Percentiles rank a stretch among this genome's conserved stretches.
These are phyloP conservation scores for Pinus taeda DNA, from an alignment of 75 land plant species.

Conservation along the genomic window DNA sequence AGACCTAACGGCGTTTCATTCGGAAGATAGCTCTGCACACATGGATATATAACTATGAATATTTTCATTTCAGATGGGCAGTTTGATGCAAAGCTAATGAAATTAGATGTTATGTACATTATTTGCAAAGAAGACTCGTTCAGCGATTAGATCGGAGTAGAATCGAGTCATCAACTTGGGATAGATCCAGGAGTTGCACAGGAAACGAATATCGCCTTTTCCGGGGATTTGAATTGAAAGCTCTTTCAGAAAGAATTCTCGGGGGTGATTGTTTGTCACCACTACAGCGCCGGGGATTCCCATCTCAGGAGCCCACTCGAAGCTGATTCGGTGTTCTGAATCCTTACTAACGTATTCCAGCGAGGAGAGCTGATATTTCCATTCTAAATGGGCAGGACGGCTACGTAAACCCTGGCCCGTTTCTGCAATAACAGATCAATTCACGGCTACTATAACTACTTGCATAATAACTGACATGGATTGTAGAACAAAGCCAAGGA, in stretches of 20 bases:
- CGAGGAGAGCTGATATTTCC: neutral
- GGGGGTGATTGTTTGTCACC: slow-evolving; percentile 20
- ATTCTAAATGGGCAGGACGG: neutral
- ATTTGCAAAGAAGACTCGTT: slow-evolving; percentile 23
- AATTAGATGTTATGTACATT: neutral
- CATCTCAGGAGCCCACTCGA: slow-evolving; percentile 12
- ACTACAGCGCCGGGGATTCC: slow-evolving; percentile 36
- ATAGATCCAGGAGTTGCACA: slow-evolving; percentile 27
- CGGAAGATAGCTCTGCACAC: slow-evolving; percentile 19
- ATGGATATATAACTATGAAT: neutral
- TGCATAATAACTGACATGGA: neutral
- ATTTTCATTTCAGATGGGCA: neutral
- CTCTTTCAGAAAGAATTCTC: slow-evolving; percentile 23
- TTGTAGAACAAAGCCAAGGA: neutral
- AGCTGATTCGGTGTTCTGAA: neutral
- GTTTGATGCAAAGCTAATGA: neutral
- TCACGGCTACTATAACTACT: neutral
- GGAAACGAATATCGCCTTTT: slow-evolving; percentile 1
- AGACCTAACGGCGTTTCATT: slow-evolving; percentile 22
- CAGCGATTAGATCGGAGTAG: neutral
- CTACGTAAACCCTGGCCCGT: slow-evolving; percentile 10
- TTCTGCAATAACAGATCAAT: slow-evolving; percentile 3
- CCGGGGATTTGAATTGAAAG: slow-evolving; percentile 12
- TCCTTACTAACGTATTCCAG: neutral
- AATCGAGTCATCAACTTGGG: neutral